Conservation (phyloP, 306 rosid species). For the Rosa chinensis region DNA sequence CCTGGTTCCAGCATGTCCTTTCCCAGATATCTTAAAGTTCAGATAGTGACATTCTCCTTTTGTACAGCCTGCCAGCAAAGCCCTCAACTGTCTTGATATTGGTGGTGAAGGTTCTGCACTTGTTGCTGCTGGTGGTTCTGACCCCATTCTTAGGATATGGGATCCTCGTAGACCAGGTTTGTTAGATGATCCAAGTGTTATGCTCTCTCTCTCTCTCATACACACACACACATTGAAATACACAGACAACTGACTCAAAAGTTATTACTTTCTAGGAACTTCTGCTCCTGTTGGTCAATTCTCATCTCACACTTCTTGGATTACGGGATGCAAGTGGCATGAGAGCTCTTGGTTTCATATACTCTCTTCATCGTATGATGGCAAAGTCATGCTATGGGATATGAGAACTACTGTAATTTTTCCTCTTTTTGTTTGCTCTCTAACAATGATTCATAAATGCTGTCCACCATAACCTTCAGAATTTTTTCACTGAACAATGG, state of each 20-base stretch:
- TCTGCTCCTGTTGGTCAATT: constrained; percentile 83
- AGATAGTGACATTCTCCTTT: constrained; percentile 22
- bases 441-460: not conserved
- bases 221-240: not conserved
- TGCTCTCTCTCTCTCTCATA: constrained; percentile 8
- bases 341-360: constrained; percentile 67
- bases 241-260: constrained; percentile 6
- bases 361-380: constrained; percentile 85
- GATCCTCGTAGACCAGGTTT: constrained; percentile 97
- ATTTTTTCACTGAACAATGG: constrained; percentile 8
- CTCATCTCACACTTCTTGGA: constrained; percentile 79
- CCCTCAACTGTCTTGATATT: constrained; percentile 77
- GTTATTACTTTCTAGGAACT: constrained; percentile 51
- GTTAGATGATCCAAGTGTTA: constrained; percentile 16
- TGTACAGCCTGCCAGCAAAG: constrained; percentile 72
- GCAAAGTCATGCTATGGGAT: constrained; percentile 94
- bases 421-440: not conserved
- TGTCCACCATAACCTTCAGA: not conserved
- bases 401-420: constrained; percentile 79
- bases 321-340: constrained; percentile 88
- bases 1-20: not conserved
- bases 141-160: constrained; percentile 84
- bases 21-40: constrained; percentile 16
- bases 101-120: constrained; percentile 87
- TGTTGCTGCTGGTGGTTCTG: constrained; percentile 86